Base-by-base conservation (phyloP, 352 stramenopile genomes). In the Phytophthora sp. region DNA sequence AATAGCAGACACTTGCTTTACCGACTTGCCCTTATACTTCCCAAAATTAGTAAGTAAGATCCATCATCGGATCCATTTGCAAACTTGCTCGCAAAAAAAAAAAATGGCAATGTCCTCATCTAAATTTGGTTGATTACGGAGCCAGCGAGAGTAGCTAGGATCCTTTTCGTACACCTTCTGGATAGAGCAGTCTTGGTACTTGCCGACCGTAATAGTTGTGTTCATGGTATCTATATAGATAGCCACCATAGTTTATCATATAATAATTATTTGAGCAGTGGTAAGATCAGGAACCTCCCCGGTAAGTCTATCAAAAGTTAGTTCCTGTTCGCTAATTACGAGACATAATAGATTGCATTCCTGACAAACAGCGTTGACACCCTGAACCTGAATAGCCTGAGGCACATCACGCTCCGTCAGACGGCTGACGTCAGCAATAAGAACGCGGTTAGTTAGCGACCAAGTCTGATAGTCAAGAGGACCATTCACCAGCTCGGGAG, bases 1-100 rank as follows among this genome's bases (percentile, higher is more conserved):
- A 32, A 49, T 34, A 35, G 42, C 42, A 49, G 12, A 49, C 21
- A 49, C 23, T 32, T 49, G 42, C 12, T 51, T 51, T 51, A 51
- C 43, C 26, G 43, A 38, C 26, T 38, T 37, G 2, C 43, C 43
- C n/a, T 34, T 37, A 27, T 51, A 51, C 15, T 31, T 23, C 44
- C 44, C 17, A 52, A 52, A 41, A 41, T 52, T 28, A 41, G 44
- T 8, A 52, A 6, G 28, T 52, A 52, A 3, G 27, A 39, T 8
- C n/a, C 44, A 26, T 52, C 44, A 52, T 52, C n/a, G n/a, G 2
- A 20, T 41, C 27, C 27, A 41, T 52, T 52, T 39, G 27, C 27
- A 12, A 52, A 52, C 44, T 52, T 52, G 15, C 15, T 41, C 26
- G 17, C 44, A 28, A 52, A 28, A 28, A 52, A 52, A 17, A 17